Evolutionary conservation across 2,329 filamentous ascomycete species (phyloP), one percentile per base, ranked within the genome.

Genomic region (Trichophyton benhamiae): DNA sequence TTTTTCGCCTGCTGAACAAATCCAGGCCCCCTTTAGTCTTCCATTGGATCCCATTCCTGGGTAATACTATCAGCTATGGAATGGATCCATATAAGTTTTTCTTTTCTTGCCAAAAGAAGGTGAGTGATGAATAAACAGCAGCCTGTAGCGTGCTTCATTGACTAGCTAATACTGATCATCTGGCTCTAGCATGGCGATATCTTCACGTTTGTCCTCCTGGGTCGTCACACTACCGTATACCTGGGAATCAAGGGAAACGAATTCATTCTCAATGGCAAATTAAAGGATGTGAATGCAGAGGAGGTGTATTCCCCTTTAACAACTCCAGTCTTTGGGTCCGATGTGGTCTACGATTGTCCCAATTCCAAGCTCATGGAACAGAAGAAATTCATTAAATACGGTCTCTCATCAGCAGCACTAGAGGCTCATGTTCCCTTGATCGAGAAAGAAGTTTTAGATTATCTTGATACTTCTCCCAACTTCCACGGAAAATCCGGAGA

Each of bases 301-400:
- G 90, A 96, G 70, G 87, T 95, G 66, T 96, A 96, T 76, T 85
- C 83, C 62, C 86, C 88, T 59, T 80, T 96, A 60, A 84, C 80
- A 17, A 85, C 81, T 1, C 83, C 83, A 5, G 82, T 86, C 3
- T 95, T 95, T 71, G 90, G 90, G 65, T 85, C 84, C 65, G 89
- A 91, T 73, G 89, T 95, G 27, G 87, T 95, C 48, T 95, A 95
- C 71, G 90, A 95, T 74, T 95, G 89, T 75, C 89, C 90, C 36
- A 95, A 95, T 70, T 82, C 88, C 61, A 95, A 95, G 78, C 82
- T 95, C 70, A 95, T 95, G 89, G 90, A 95, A 78, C 90, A 95
- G 80, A 95, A 95, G 80, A 94, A 94, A 70, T 86, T 86, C 67
- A 79, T 86, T 76, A 86, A 86, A 68, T 85, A 81, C 65, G 83